These are phyloP conservation scores for Auricularia auricula-judae DNA, from an alignment of 768 basidiomycete genomes.

Conservation along the genomic window DNA sequence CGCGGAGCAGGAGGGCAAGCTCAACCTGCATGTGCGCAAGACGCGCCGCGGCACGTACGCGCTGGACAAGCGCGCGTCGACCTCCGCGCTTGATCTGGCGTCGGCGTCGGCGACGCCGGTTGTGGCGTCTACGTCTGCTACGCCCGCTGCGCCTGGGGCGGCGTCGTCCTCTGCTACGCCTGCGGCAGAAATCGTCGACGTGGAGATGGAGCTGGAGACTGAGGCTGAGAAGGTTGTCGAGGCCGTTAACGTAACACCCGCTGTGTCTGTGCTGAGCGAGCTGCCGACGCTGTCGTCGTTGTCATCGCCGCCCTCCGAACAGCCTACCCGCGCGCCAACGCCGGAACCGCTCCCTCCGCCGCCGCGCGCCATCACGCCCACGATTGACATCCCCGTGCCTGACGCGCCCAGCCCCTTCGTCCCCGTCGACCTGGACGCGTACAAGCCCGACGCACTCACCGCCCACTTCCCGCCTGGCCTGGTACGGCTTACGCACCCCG, in stretches of 20 bases:
- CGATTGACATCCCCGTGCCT: conserved; percentile 3
- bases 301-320: conserved; percentile 17
- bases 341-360: conserved; percentile 29
- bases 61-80: conserved; percentile 18
- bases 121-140: not conserved
- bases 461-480: not conserved
- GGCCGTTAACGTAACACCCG: conserved; percentile 33
- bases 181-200: conserved; percentile 26
- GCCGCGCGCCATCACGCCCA: conserved; percentile 15
- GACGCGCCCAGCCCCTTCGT: not conserved
- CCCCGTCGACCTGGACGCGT: not conserved
- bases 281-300: conserved; percentile 15
- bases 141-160: not conserved
- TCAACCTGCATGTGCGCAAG: conserved; percentile 68
- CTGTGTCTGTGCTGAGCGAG: conserved; percentile 12
- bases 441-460: not conserved
- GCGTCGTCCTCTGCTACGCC: too few species aligned
- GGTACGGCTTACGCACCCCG: not conserved
- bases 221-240: conserved; percentile 38
- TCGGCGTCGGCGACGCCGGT: not conserved
- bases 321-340: conserved; percentile 30
- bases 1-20: conserved; percentile 19
- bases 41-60: conserved; percentile 78
- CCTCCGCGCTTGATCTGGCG: not conserved
- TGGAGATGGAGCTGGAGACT: conserved; percentile 44